Percentiles rank a stretch among this genome's conserved stretches.
Evolutionary conservation across 768 basidiomycete genomes (phyloP).

Genomic region (Leccinum uliginosum): DNA sequence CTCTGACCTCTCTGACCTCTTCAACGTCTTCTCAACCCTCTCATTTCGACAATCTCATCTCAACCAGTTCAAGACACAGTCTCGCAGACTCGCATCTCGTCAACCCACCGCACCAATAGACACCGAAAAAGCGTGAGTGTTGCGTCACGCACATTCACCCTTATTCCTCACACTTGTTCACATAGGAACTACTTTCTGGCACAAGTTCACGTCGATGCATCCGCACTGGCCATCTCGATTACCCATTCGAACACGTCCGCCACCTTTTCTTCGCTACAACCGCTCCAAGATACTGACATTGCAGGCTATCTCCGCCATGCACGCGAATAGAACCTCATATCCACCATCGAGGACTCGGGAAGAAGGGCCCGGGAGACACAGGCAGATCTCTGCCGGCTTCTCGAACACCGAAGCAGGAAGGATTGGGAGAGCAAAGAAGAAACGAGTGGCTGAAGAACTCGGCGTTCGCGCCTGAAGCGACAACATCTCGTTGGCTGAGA

Average conservation of each 20-base stretch:
- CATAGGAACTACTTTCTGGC: background rate
- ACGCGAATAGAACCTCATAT: conserved; percentile 92
- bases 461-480: conserved; percentile 63
- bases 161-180: background rate
- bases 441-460: conserved; percentile 83
- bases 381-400: conserved; percentile 74
- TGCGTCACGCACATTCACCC: background rate
- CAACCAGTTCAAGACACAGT: conserved; percentile 84
- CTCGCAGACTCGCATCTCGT: background rate
- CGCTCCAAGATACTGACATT: conserved; percentile 91
- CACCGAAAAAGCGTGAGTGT: conserved; percentile 60
- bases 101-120: conserved; percentile 46
- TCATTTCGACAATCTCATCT: conserved; percentile 82
- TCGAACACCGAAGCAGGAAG: conserved; percentile 68
- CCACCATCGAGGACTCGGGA: conserved; percentile 94
- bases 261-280: conserved; percentile 87
- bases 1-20: background rate
- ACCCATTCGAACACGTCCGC: conserved; percentile 75
- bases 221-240: conserved; percentile 77
- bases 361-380: conserved; percentile 80
- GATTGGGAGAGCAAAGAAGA: conserved; percentile 93
- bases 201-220: conserved; percentile 37
- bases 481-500: conserved; percentile 49
- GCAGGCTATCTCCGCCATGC: conserved; percentile 90
- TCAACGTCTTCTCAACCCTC: conserved; percentile 32